Evolutionary conservation across 768 basidiomycete species (phyloP), one percentile per base, ranked within the genome.

Genomic region (Boletus tomentosulus): DNA sequence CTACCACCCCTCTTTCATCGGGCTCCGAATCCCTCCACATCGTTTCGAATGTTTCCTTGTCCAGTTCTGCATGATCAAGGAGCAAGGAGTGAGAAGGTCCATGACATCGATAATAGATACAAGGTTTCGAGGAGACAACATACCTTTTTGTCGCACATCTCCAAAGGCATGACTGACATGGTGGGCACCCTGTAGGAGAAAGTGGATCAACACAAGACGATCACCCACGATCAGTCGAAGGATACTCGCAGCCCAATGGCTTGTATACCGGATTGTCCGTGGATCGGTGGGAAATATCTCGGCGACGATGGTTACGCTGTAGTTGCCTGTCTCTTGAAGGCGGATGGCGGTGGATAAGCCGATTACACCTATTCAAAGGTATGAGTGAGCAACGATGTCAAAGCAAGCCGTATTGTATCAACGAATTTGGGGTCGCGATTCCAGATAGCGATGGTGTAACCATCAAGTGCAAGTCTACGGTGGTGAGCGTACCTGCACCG

Each of bases 331-430:
- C 58, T 86, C 81, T 64, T 88, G 87, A 11, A 90, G 72, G 59
- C 76, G 82, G 33, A 91, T 59, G 0, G 89, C 90, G 4, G 89
- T 87, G 0, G 88, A 85, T 28, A 92, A 74, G 4, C 90, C 90
- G 4, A 92, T 68, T 1, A 92, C 89, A 46, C 89, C 89, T 92
- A 54, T 44, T 31, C 10, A 24, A 48, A 38, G 1, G 22, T n/a
- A 38, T 9, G 46, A 46, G 34, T 31, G 45, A 48, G 34, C 27
- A 31, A 9, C 6, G 31, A 46, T 41, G 15, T 15, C 24, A 22
- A 35, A 43, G 28, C 3, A 22, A 52, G 22, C 10, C 19, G 10
- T 7, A 19, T 39, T 11, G 38, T 8, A 19, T 39, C 10, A 39
- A 39, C 10, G 35, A 38, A n/a, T n/a, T 19, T 38, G 4, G 16